Percentiles rank a stretch among this genome's conserved stretches.
phyloP scores from a whole-genome alignment of 768 basidiomycete genomes.

The Boletus sp. region DNA sequence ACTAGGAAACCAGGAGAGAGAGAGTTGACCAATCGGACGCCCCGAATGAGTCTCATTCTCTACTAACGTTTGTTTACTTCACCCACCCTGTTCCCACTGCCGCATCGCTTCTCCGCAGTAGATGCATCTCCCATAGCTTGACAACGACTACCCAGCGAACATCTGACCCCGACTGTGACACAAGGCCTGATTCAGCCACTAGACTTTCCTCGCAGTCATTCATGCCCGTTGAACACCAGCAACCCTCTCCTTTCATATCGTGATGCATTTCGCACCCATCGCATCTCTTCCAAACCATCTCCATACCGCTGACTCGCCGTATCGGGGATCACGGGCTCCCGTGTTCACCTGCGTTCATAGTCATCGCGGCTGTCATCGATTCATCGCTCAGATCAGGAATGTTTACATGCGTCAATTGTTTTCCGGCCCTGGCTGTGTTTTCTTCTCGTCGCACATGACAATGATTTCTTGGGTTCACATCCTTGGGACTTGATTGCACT shows the following conservation, averaged over 20 bases:
- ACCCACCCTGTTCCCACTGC: conserved; percentile 17
- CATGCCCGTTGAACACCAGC: neutral
- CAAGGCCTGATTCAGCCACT: neutral
- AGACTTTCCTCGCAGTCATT: neutral
- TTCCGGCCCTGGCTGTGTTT: neutral
- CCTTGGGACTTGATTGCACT: neutral
- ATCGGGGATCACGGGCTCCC: conserved; percentile 20
- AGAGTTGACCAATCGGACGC: neutral
- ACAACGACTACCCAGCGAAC: conserved; percentile 16
- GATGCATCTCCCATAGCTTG: neutral
- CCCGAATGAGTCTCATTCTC: too few relatives aligned
- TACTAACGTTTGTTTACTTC: neutral
- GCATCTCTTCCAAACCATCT: neutral
- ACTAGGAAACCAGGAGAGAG: neutral
- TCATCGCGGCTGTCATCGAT: neutral
- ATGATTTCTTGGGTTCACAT: neutral
- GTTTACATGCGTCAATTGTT: neutral
- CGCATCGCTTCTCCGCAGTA: conserved; percentile 28
- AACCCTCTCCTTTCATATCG: conserved; percentile 18
- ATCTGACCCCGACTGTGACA: neutral
- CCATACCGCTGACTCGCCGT: conserved; percentile 11
- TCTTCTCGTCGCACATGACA: conserved; percentile 5
- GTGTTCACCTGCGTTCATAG: conserved; percentile 4
- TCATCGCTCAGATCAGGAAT: conserved; percentile 17
- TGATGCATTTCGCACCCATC: conserved; percentile 12